A percentile compares a stretch with the other conserved stretches of the same genome.
phyloP scores from a whole-genome alignment of 1,284 basidiomycete species.

The Cryptococcus sp. region DNA sequence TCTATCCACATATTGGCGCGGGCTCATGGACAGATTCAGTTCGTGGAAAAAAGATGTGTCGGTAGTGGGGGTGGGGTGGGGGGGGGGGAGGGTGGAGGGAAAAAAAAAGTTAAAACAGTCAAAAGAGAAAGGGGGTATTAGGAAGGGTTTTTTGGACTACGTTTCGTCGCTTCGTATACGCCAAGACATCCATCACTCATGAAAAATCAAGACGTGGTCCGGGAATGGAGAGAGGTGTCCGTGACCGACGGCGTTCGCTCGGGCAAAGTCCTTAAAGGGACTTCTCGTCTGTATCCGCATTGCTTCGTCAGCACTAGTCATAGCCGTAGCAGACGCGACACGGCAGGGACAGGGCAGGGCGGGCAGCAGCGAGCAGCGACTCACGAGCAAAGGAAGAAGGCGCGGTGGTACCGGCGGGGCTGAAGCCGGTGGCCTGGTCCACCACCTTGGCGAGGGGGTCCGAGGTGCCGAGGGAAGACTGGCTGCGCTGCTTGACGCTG shows the following conservation, averaged over 20 bases:
- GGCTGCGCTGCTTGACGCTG: conserved; percentile 44
- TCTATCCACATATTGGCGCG: too few relatives aligned
- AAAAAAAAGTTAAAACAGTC: neutral
- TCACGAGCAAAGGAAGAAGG: conserved; percentile 44
- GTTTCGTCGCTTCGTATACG: too few relatives aligned
- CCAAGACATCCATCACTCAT: too few relatives aligned
- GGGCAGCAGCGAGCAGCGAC: conserved; percentile 12
- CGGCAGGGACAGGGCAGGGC: too few relatives aligned
- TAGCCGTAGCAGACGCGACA: neutral
- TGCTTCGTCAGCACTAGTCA: neutral
- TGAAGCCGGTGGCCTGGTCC: conserved; percentile 33
- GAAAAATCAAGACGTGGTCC: too few relatives aligned
- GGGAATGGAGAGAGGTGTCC: too few relatives aligned
- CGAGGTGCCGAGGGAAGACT: conserved; percentile 21
- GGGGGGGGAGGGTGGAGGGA: too few relatives aligned
- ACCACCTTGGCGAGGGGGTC: conserved; percentile 32
- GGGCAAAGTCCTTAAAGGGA: conserved; percentile 26
- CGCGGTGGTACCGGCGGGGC: conserved; percentile 36
- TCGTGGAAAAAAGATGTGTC: too few relatives aligned
- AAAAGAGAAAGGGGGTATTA: neutral
- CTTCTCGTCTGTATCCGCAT: conserved; percentile 33
- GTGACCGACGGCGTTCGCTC: too few relatives aligned
- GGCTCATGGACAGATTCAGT: too few relatives aligned
- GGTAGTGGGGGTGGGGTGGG: neutral
- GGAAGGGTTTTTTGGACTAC: neutral